Conservation (phyloP, 1,284 basidiomycete genomes). For the Meripilus lineatus region DNA sequence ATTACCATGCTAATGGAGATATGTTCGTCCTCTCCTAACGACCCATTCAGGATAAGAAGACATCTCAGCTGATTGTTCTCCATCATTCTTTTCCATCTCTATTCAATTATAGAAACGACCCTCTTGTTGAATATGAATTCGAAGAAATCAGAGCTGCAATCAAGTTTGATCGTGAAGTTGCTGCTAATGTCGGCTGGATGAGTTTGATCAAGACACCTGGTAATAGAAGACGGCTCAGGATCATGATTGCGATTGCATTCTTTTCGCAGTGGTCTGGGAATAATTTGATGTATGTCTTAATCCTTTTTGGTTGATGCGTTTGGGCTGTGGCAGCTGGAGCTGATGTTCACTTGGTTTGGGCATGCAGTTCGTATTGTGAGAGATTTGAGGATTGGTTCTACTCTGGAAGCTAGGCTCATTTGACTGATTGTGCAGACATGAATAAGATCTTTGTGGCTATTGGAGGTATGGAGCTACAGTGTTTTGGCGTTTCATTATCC, state of each 20-base stretch:
- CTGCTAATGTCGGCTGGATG: slow-evolving; percentile 42
- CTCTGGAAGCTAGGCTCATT: no score
- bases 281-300: slow-evolving; percentile 44
- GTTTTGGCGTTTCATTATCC: not conserved
- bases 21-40: slow-evolving; percentile 28
- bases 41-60: not conserved
- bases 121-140: slow-evolving; percentile 56
- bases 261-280: slow-evolving; percentile 68
- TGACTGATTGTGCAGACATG: slow-evolving; percentile 32
- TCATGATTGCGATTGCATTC: slow-evolving; percentile 54
- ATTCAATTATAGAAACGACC: slow-evolving; percentile 35
- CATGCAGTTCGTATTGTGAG: slow-evolving; percentile 26
- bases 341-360: slow-evolving; percentile 1
- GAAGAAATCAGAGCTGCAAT: slow-evolving; percentile 57
- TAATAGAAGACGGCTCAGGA: slow-evolving; percentile 48
- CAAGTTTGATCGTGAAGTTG: slow-evolving; percentile 38
- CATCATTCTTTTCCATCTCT: not conserved
- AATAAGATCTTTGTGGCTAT: slow-evolving; percentile 48
- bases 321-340: no score
- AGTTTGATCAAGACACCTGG: slow-evolving; percentile 46
- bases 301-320: not conserved
- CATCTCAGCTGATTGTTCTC: not conserved
- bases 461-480: slow-evolving; percentile 28
- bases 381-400: not conserved
- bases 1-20: slow-evolving; percentile 52